Conservation (phyloP, 2,329 filamentous ascomycete genomes). For the Fusarium pseudoanthophilum region DNA sequence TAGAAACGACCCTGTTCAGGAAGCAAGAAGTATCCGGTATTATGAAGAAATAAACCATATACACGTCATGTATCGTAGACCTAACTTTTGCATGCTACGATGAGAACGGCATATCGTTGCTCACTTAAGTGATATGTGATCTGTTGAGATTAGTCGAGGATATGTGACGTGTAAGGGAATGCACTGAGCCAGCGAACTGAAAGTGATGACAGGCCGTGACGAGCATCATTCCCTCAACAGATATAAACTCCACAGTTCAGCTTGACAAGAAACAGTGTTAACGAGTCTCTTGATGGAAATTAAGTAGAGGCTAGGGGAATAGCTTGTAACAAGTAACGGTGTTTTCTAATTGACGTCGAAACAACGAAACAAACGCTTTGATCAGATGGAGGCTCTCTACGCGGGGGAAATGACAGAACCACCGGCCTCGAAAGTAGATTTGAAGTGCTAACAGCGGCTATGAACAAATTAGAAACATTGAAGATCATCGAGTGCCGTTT, state of each 20-base stretch:
- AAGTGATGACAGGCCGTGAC: background rate
- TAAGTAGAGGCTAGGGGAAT: background rate
- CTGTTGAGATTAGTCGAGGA: background rate
- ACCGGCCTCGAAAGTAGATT: constrained; percentile 12
- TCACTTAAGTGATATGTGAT: background rate
- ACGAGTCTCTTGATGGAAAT: background rate
- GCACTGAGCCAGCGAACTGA: background rate
- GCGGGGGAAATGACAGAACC: background rate
- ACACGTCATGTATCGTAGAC: background rate
- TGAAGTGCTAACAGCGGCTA: background rate
- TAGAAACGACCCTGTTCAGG: background rate
- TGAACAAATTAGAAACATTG: background rate
- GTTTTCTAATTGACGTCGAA: constrained; percentile 6
- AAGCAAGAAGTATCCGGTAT: background rate
- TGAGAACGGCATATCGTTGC: background rate
- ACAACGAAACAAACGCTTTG: constrained; percentile 29
- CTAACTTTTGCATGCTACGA: background rate
- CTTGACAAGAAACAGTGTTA: background rate
- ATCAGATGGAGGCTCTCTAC: constrained; percentile 6
- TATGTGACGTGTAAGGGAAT: background rate
- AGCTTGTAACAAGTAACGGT: background rate
- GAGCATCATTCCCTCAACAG: background rate
- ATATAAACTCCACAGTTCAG: background rate
- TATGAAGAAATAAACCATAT: background rate
- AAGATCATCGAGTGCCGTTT: background rate